Percentiles rank a stretch among this genome's conserved stretches.
These are phyloP conservation scores for Teunomyces panamensis DNA, from an alignment of 805 yeast species.

Conservation along the genomic window DNA sequence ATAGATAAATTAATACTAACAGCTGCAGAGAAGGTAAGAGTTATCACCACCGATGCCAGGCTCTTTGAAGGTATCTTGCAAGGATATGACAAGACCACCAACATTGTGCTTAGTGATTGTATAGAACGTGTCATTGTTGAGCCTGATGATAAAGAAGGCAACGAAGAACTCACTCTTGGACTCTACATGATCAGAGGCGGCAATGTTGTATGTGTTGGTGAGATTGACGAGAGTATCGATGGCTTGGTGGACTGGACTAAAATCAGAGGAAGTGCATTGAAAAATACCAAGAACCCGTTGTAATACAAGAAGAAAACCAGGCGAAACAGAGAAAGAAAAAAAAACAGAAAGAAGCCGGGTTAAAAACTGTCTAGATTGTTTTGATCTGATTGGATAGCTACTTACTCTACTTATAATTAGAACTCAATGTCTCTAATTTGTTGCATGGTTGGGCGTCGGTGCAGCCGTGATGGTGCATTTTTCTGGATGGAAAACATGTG, in stretches of 20 bases:
- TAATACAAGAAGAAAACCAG: conserved; percentile 8
- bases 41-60: conserved; percentile 57
- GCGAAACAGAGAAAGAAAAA: neutral
- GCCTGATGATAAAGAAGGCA: conserved; percentile 35
- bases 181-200: conserved; percentile 57
- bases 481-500: neutral
- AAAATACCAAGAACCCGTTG: conserved; percentile 40
- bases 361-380: neutral
- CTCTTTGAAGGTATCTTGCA: conserved; percentile 43
- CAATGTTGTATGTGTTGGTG: conserved; percentile 54
- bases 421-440: too few species aligned
- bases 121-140: conserved; percentile 48
- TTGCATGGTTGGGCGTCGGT: too few species aligned
- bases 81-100: conserved; percentile 67
- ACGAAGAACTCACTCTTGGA: conserved; percentile 45
- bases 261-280: conserved; percentile 30
- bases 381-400: too few species aligned
- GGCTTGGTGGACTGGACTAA: conserved; percentile 39
- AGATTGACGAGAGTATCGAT: conserved; percentile 44
- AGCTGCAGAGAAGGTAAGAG: conserved; percentile 45
- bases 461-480: too few species aligned
- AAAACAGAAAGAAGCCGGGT: neutral
- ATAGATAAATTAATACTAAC: conserved; percentile 15
- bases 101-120: conserved; percentile 52
- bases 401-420: too few species aligned